Conservation (phyloP, 805 yeast genomes). For the Cyberlindnera nakhonratchasimensis region DNA sequence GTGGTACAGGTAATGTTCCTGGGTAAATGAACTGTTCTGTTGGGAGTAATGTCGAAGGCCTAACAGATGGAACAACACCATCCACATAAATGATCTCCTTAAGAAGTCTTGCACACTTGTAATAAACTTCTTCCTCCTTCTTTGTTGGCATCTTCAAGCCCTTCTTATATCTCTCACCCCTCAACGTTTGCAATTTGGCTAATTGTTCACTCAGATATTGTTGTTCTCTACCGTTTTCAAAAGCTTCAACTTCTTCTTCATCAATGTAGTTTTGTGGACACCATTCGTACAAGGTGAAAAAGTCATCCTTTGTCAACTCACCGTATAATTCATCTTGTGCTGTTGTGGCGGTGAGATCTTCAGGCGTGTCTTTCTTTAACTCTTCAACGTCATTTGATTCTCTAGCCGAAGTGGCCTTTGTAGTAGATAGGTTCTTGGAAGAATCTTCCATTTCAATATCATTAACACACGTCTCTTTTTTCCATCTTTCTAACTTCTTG, state of each 20-base stretch:
- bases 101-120: slow-evolving; percentile 43
- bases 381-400: slow-evolving; percentile 9
- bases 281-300: slow-evolving; percentile 44
- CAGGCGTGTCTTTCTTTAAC: slow-evolving; percentile 2
- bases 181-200: slow-evolving; percentile 46
- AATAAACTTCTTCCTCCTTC: slow-evolving; percentile 42
- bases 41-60: slow-evolving; percentile 48
- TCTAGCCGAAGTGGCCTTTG: neutral
- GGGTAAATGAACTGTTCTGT: slow-evolving; percentile 67
- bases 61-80: slow-evolving; percentile 34
- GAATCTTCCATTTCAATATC: slow-evolving; percentile 17
- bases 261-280: slow-evolving; percentile 44
- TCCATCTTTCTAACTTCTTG: slow-evolving; percentile 30
- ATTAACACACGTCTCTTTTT: slow-evolving; percentile 11
- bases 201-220: slow-evolving; percentile 43
- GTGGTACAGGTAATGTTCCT: slow-evolving; percentile 73
- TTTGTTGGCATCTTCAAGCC: slow-evolving; percentile 36
- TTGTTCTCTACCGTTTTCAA: slow-evolving; percentile 38
- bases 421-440: neutral
- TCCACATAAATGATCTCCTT: slow-evolving; percentile 39
- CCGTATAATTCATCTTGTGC: slow-evolving; percentile 11
- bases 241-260: slow-evolving; percentile 50
- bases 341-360: neutral
- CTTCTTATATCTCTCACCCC: slow-evolving; percentile 41
- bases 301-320: slow-evolving; percentile 14